Conservation (phyloP, 371 early-diverging fungal species). For the Mortierella sp. region DNA sequence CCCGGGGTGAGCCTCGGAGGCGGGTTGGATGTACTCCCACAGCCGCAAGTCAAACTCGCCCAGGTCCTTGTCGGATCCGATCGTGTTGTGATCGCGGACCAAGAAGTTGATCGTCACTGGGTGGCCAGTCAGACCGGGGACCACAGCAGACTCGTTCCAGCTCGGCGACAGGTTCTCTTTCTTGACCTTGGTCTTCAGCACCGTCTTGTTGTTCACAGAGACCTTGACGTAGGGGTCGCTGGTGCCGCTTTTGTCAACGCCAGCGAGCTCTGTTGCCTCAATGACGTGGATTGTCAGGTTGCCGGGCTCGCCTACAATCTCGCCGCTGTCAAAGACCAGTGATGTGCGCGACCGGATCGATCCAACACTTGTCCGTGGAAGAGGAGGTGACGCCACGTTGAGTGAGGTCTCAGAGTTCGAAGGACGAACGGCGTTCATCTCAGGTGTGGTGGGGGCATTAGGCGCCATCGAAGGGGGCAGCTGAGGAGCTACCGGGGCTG, state of each 20-base stretch:
- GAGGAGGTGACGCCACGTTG: constrained; percentile 16
- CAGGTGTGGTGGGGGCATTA: constrained; percentile 13
- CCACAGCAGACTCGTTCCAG: constrained; percentile 73
- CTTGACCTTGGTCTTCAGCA: constrained; percentile 80
- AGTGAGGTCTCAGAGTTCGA: constrained; percentile 28
- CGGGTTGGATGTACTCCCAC: constrained; percentile 65
- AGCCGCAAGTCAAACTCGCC: constrained; percentile 66
- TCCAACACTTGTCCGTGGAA: constrained; percentile 39
- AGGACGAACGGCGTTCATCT: neutral
- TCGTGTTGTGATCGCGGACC: constrained; percentile 76
- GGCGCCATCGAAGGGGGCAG: constrained; percentile 16
- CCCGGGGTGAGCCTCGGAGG: constrained; percentile 28
- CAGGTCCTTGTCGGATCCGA: constrained; percentile 72
- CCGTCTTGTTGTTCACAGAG: constrained; percentile 60
- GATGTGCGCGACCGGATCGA: constrained; percentile 36
- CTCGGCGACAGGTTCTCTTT: constrained; percentile 79
- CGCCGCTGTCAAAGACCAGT: constrained; percentile 35
- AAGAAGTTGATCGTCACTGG: constrained; percentile 63
- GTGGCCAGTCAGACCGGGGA: constrained; percentile 61
- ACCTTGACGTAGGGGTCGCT: constrained; percentile 69
- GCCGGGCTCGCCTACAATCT: constrained; percentile 58
- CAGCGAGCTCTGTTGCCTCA: constrained; percentile 68
- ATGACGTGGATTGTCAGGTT: constrained; percentile 61
- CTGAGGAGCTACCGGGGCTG: constrained; percentile 9
- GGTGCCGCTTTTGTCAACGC: constrained; percentile 71